Conservation (phyloP, 352 stramenopile species). For the Pythium apleroticum region DNA sequence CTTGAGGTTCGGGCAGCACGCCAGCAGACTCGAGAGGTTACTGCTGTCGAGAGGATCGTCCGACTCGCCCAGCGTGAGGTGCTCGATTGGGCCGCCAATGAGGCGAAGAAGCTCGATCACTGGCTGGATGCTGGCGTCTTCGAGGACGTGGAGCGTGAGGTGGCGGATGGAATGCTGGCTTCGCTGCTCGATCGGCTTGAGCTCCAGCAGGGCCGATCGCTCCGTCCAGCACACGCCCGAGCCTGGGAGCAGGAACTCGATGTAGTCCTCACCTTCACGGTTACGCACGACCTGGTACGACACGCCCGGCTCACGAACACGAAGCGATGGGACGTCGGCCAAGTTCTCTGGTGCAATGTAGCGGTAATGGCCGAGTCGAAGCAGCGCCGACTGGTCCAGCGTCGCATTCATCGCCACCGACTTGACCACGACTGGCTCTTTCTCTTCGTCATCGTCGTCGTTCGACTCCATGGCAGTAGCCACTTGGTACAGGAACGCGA, state of each 20-base stretch:
- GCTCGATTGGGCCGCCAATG: background rate
- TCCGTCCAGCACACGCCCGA: constrained; percentile 20
- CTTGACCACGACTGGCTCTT: background rate
- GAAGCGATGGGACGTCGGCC: constrained; percentile 1
- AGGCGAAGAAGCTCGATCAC: background rate
- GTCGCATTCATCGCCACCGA: constrained; percentile 5
- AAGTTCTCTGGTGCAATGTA: background rate
- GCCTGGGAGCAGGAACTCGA: constrained; percentile 21
- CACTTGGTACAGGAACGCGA: constrained; percentile 18
- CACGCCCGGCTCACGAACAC: constrained; percentile 19
- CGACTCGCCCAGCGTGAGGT: background rate
- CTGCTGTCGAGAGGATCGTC: background rate
- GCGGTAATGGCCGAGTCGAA: constrained; percentile 17
- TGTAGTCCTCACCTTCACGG: constrained; percentile 9
- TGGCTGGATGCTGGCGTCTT: background rate
- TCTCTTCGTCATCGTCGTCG: background rate
- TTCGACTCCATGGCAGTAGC: background rate
- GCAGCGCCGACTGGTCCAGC: constrained; percentile 11
- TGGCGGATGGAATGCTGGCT: constrained; percentile 11
- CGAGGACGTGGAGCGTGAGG: background rate
- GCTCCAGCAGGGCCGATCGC: constrained; percentile 9
- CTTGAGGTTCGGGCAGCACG: background rate
- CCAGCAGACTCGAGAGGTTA: background rate
- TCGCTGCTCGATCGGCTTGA: constrained; percentile 6
- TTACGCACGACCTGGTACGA: constrained; percentile 23